Base-by-base conservation (phyloP, 2,329 filamentous ascomycete species). In the Scedosporium boydii region DNA sequence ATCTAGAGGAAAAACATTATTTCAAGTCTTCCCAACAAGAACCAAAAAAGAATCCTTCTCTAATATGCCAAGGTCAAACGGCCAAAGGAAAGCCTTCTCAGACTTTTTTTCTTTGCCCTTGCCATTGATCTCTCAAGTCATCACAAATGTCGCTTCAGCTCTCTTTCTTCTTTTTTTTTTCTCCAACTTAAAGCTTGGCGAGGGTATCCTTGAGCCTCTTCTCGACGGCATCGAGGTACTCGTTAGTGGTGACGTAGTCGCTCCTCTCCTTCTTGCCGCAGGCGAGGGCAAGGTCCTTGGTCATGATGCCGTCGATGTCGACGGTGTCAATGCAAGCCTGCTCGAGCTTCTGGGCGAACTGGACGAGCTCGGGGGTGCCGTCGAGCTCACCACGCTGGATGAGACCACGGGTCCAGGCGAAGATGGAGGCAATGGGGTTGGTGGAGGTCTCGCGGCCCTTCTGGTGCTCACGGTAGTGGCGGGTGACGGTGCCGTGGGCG, bases 401-500 rank as follows among this genome's bases (percentile, higher is more conserved):
- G 58, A 99, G 86, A 71, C 95, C 95, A 64, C 95, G 89, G 64
- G 95, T 98, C 95, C 95, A 99, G 71, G 95, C 95, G 76, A 98
- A 99, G 81, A 99, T 98, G 74, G 91, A 96, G 66, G 95, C 95
- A 71, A 98, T 98, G 65, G 95, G 95, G 87, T 99, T 98, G 69
- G 95, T 99, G 55, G 92, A 96, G 63, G 95, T 99, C 79, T 96
- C 91, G 70, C 88, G 87, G 74, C 95, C 95, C 83, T 97, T 97
- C 80, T 98, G 95, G 84, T 98, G 90, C 82, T 98, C 93, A 74
- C 95, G 91, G 87, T 92, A 98, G 83, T 98, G 95, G 72, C 95
- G 91, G 62, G 95, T 99, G 68, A 99, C 95, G 66, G 95, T 98
- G 71, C 95, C 95, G 84, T 98, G 95, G 68, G 95, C 95, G 67